Base-by-base conservation (phyloP, 139 green algal species). In the Coelastrella sp. region DNA sequence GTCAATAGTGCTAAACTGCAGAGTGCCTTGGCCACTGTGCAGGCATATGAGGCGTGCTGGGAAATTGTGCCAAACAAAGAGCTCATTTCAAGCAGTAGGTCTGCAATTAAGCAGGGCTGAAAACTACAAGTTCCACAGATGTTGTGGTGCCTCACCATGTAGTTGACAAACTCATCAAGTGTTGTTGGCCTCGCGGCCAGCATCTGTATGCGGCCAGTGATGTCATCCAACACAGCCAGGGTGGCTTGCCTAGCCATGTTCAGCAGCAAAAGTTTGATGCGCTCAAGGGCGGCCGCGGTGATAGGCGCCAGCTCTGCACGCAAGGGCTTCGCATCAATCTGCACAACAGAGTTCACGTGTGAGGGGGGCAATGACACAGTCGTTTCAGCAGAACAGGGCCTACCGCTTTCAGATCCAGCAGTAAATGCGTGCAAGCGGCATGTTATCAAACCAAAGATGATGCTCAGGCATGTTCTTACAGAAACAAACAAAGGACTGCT, bases 201-300 rank as follows among this genome's bases (percentile, higher is more conserved):
- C 82, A 95, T 83, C 74, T 89, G 68, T 25, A 96, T 94, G 68
- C 93, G 92, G 65, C 91, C 87, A 27, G 91, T 87, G 66, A 96
- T 86, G 89, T 95, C 94, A 87, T 97, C 91, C 65, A 95, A 91
- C 60, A 94, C 78, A n/a, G 83, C 72, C 59, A 91, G 65, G 22
- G 87, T 91, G 19, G 94, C 93, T 60, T 83, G 63, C 60, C 87
- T 86, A 60, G 93, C 93, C 90, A 95, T 94, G 72, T 88, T 92
- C 68, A 97, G 91, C 68, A 98, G 93, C 87, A 97, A 89, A 66
- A 89, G 90, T 91, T 98, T 98, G 93, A 98, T 96, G 73, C 93
- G 88, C 80, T 97, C 94, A 83, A 96, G 87, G 0, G 95, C 95
- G 66, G 78, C 79, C 15, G 88, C 66, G 12, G 93, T 96, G 88